Percentiles rank a stretch among this genome's conserved stretches.
These are phyloP conservation scores for Barnettozyma botsteinii DNA, from an alignment of 805 yeast genomes.

Conservation along the genomic window DNA sequence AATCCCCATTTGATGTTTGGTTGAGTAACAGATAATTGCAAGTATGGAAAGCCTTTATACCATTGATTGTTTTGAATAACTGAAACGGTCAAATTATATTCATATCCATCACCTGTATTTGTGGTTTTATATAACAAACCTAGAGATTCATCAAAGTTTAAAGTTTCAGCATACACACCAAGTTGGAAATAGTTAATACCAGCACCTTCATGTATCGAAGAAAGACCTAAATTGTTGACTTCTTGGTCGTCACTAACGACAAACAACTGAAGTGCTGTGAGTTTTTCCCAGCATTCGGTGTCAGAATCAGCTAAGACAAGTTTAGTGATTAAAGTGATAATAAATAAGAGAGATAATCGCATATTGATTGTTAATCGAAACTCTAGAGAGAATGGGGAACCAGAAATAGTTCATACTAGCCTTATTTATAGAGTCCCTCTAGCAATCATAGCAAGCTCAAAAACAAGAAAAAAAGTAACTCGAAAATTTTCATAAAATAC, in stretches of 20 bases:
- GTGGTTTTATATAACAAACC: conserved; percentile 9
- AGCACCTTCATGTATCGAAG: conserved; percentile 20
- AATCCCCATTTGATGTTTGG: conserved; percentile 12
- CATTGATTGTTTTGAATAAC: neutral
- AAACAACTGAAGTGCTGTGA: neutral
- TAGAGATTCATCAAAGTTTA: conserved; percentile 1
- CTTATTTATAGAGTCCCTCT: no score
- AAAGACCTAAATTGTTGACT: conserved; percentile 5
- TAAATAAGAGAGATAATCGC: no score
- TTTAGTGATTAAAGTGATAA: no score
- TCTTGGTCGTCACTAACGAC: neutral
- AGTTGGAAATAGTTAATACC: conserved; percentile 18
- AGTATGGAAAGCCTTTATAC: conserved; percentile 11
- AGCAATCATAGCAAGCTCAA: no score
- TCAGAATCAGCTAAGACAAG: no score
- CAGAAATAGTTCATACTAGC: no score
- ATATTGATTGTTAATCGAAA: no score
- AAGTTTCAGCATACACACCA: conserved; percentile 10
- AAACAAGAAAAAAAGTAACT: no score
- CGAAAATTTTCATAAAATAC: no score
- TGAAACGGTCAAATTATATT: conserved; percentile 8
- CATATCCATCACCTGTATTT: neutral
- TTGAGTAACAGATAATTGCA: conserved; percentile 11
- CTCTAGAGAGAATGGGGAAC: no score
- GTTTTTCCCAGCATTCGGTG: no score